Evolutionary conservation across 352 stramenopile genomes (phyloP).

Genomic region (Elongisporangium prolatum): DNA sequence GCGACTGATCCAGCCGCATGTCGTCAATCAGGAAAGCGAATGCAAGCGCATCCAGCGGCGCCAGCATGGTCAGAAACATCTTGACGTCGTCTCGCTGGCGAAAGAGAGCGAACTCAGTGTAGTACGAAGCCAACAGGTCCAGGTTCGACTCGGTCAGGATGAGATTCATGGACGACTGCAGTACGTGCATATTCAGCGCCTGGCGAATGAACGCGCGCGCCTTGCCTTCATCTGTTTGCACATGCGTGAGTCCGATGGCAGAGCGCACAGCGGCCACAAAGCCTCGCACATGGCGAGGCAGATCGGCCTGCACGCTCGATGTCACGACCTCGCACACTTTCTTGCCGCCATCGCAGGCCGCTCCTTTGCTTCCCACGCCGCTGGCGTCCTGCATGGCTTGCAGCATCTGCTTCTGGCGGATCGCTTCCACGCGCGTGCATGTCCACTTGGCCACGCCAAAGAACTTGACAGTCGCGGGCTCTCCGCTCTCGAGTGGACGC

Average conservation of each 20-base stretch:
- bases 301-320: conserved; percentile 62
- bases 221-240: conserved; percentile 72
- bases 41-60: conserved; percentile 55
- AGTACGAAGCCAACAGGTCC: conserved; percentile 75
- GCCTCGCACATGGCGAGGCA: conserved; percentile 62
- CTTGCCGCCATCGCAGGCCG: conserved; percentile 14
- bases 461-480: conserved; percentile 74
- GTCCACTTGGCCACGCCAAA: conserved; percentile 86
- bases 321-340: conserved; percentile 65
- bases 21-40: conserved; percentile 84
- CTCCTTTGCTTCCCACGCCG: conserved; percentile 7
- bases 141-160: conserved; percentile 70
- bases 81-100: conserved; percentile 74
- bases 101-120: conserved; percentile 74
- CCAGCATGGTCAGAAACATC: conserved; percentile 66
- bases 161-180: conserved; percentile 63
- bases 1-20: conserved; percentile 48
- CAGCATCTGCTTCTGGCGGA: conserved; percentile 63
- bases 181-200: conserved; percentile 79
- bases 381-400: conserved; percentile 53
- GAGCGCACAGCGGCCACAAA: conserved; percentile 59
- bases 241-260: conserved; percentile 54
- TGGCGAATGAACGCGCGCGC: conserved; percentile 72
- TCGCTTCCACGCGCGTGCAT: conserved; percentile 69
- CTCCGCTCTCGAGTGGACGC: conserved; percentile 46